Conservation (phyloP, 257 asterid genomes). For the Primulina huaijiensis region DNA sequence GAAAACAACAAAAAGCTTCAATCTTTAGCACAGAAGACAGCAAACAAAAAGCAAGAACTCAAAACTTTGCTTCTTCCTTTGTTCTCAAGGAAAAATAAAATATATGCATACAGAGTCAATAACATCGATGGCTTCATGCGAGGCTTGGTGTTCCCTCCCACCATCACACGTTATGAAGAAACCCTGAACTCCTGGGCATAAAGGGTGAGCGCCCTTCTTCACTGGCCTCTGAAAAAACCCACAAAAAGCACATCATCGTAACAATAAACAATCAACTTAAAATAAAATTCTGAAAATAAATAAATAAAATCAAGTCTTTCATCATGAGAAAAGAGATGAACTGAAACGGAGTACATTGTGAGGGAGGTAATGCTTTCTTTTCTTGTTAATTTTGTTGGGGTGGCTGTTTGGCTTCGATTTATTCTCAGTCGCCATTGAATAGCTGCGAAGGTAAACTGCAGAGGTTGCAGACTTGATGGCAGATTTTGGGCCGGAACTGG, state of each 20-base stretch:
- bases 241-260: not conserved
- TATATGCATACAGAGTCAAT: conserved; percentile 66
- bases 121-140: conserved; percentile 83
- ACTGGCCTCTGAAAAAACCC: conserved; percentile 56
- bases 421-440: not conserved
- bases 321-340: not conserved
- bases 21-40: not conserved
- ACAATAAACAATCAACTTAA: conserved; percentile 2
- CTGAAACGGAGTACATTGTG: not conserved
- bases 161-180: conserved; percentile 97
- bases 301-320: not conserved
- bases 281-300: conserved; percentile 1
- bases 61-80: not conserved
- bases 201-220: conserved; percentile 78
- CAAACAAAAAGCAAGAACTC: not conserved
- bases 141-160: conserved; percentile 83
- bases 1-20: conserved; percentile 4
- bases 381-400: not conserved
- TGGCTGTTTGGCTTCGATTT: not conserved
- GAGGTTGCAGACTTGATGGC: not conserved
- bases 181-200: conserved; percentile 85
- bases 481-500: not conserved
- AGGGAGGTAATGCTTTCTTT: not conserved
- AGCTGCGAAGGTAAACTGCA: not conserved
- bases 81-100: not conserved